Evolutionary conservation across 805 yeast species (phyloP).

Genomic region (Yamadazyma sp.): DNA sequence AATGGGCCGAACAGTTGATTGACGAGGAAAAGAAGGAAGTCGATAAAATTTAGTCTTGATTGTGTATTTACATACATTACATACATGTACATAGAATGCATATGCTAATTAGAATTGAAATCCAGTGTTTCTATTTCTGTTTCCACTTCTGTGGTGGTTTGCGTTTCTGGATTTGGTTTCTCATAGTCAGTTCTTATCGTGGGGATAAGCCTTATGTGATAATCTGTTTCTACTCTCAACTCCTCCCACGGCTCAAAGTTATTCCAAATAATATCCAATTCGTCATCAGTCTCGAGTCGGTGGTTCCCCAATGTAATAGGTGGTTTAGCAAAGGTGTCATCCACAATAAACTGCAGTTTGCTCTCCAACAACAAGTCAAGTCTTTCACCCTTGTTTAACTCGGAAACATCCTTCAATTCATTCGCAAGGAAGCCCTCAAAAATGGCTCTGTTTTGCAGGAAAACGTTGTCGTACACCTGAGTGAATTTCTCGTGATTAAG

Average conservation of each 20-base stretch:
- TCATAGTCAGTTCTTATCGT: slow-evolving; percentile 10
- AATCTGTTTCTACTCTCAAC: slow-evolving; percentile 37
- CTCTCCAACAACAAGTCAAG: slow-evolving; percentile 37
- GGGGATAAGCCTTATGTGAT: slow-evolving; percentile 41
- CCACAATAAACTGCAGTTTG: slow-evolving; percentile 20
- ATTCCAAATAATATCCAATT: slow-evolving; percentile 43
- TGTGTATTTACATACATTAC: no score
- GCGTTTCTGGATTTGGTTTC: no score
- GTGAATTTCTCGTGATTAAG: slow-evolving; percentile 23
- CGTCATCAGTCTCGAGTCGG: slow-evolving; percentile 38
- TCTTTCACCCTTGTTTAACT: slow-evolving; percentile 37
- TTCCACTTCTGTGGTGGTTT: no score
- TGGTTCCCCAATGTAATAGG: slow-evolving; percentile 38
- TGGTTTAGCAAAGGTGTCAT: slow-evolving; percentile 35
- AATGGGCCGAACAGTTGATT: slow-evolving; percentile 44
- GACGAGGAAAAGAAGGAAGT: slow-evolving; percentile 16
- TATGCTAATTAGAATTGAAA: no score
- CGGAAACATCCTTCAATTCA: slow-evolving; percentile 33
- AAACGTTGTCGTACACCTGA: slow-evolving; percentile 31
- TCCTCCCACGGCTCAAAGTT: slow-evolving; percentile 49
- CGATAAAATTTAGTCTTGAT: no score
- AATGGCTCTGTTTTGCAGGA: slow-evolving; percentile 23
- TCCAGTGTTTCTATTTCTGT: no score
- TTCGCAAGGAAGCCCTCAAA: slow-evolving; percentile 20
- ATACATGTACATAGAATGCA: no score